Evolutionary conservation across 208 protist species (phyloP).

Genomic region (Borovskyia barvae): DNA sequence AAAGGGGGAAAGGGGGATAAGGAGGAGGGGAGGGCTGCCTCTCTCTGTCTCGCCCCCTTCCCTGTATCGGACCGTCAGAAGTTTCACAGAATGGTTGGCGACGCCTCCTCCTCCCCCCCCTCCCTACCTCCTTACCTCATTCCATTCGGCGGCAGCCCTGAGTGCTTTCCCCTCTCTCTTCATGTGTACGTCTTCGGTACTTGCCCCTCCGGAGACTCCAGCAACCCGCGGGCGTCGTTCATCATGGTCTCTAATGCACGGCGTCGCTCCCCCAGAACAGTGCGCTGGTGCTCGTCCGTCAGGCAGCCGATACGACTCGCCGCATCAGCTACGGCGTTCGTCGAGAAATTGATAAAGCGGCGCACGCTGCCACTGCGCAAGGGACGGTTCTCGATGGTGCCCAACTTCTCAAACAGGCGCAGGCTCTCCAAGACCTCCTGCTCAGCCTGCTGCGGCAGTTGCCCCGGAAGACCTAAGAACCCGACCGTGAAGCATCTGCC

Average conservation of each 20-base stretch:
- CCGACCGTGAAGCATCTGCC: constrained; percentile 44
- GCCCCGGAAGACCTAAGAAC: constrained; percentile 23
- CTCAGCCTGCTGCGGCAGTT: constrained; percentile 18
- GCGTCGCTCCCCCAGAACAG: constrained; percentile 10
- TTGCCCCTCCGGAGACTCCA: constrained; percentile 32
- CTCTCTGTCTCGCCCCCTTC: no score
- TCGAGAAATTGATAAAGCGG: constrained; percentile 42
- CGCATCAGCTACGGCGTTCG: constrained; percentile 23
- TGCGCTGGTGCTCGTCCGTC: constrained; percentile 13
- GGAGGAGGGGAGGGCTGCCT: neutral
- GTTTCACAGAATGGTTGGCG: no score
- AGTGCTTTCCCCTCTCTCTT: no score
- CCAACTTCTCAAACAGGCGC: constrained; percentile 17
- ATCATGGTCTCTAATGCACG: constrained; percentile 33
- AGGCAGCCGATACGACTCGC: constrained; percentile 3
- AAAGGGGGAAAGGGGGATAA: neutral
- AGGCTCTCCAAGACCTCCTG: constrained; percentile 17
- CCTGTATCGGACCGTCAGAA: no score
- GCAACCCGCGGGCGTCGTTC: constrained; percentile 29
- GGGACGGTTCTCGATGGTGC: constrained; percentile 23
- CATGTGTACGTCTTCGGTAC: constrained; percentile 27
- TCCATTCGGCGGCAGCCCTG: no score
- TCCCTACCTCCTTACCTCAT: no score
- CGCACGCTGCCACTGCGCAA: constrained; percentile 48
- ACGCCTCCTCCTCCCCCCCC: no score